Conservation (phyloP, 169 alveolate species). For the Theileria parva region DNA sequence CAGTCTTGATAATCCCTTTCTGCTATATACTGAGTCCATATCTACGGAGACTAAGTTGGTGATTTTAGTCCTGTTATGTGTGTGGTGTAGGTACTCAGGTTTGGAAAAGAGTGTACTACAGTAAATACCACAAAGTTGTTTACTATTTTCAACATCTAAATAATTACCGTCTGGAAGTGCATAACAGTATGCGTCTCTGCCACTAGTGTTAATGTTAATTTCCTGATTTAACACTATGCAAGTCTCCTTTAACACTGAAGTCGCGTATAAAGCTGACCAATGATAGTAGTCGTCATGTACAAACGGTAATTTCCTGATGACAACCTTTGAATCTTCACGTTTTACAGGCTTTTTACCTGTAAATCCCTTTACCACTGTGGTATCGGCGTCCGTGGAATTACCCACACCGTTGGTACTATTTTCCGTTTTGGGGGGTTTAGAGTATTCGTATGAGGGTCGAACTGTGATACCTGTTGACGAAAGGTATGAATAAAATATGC, state of each 20-base stretch:
- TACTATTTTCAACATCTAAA: conserved; percentile 52
- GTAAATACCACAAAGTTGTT: conserved; percentile 61
- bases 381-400: neutral
- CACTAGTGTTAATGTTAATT: conserved; percentile 31
- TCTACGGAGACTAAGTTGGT: no score
- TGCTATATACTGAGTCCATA: no score
- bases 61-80: conserved; percentile 4
- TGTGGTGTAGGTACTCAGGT: conserved; percentile 23
- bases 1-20: conserved; percentile 32
- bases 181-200: conserved; percentile 39
- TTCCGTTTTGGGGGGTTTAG: conserved; percentile 36
- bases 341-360: no score
- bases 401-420: conserved; percentile 26
- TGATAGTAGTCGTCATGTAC: conserved; percentile 68
- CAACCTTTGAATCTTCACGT: no score
- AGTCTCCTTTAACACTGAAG: conserved; percentile 68
- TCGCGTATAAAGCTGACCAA: conserved; percentile 71
- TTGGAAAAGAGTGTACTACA: conserved; percentile 47
- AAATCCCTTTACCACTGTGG: conserved; percentile 15
- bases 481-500: conserved; percentile 63
- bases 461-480: conserved; percentile 45
- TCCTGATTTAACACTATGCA: conserved; percentile 42
- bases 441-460: conserved; percentile 65
- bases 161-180: conserved; percentile 73
- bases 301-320: conserved; percentile 58